Evolutionary conservation across 2,329 filamentous ascomycete species (phyloP), one percentile per base, ranked within the genome.

Genomic region (Leptographium radiaticola): DNA sequence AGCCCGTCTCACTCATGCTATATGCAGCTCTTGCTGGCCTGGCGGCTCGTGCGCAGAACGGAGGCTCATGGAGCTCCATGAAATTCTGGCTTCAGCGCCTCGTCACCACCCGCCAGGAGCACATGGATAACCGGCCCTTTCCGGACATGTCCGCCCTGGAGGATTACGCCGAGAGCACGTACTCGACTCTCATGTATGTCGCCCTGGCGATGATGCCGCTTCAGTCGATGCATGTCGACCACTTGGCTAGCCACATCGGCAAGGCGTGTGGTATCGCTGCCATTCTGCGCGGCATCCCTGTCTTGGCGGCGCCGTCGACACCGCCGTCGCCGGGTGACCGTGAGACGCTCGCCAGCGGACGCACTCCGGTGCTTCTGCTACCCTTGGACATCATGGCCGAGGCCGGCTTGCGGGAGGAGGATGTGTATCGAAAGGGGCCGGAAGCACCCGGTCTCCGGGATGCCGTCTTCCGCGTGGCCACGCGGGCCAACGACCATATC

Each of bases 201-300:
- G 91, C 86, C 0, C 72, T 97, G 40, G 88, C 88, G 18, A 76
- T 85, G 8, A 70, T 96, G 54, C 86, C 89, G 0, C 74, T 96
- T 63, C 80, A 83, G 11, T 94, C 87, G 1, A 76, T 95, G 62
- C 85, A 90, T 30, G 81, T 89, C 44, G 93, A 98, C 63, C 93
- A 98, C 69, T 75, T 98, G 18, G 91, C 91, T 10, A 94, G 87
- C 53, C 93, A 98, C 67, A 87, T 97, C 55, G 93, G 93, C 52
- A 98, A 98, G 65, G 90, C 93, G 0, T 86, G 83, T 49, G 93
- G 93, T 10, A 96, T 98, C 53, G 77, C 83, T 2, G 86, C 91
- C 1, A 79, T 95, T 0, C 72, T 98, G n/a, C 79, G 91, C 43
- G 91, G 93, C 0, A 75, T 97, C 12, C 90, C 93, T 0, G 68